phyloP scores from a whole-genome alignment of 192 early-diverging fungal species.

The Backusella sp. region DNA sequence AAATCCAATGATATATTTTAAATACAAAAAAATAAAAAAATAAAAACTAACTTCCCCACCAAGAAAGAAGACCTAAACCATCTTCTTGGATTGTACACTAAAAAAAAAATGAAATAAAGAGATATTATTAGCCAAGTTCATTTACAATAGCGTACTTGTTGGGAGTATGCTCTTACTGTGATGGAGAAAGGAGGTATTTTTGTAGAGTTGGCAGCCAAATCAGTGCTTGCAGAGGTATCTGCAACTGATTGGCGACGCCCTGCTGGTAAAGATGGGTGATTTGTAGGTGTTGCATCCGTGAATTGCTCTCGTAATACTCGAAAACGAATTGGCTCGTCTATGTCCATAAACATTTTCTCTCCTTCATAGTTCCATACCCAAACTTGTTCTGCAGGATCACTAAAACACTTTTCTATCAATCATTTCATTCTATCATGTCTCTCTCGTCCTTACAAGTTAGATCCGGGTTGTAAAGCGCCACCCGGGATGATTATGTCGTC shows the following conservation, averaged over 20 bases:
- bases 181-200: slow-evolving; percentile 55
- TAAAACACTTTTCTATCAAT: slow-evolving; percentile 20
- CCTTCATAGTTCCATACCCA: slow-evolving; percentile 89
- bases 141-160: background rate
- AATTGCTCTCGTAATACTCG: slow-evolving; percentile 72
- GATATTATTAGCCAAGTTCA: background rate
- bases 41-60: slow-evolving; percentile 55
- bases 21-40: background rate
- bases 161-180: slow-evolving; percentile 35
- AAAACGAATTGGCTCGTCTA: slow-evolving; percentile 76
- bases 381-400: slow-evolving; percentile 63
- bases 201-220: slow-evolving; percentile 48
- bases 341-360: slow-evolving; percentile 78
- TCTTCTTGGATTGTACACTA: slow-evolving; percentile 66
- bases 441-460: slow-evolving; percentile 59
- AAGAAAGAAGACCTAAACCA: slow-evolving; percentile 68
- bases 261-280: slow-evolving; percentile 41
- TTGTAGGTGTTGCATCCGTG: slow-evolving; percentile 68
- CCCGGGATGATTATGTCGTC: slow-evolving; percentile 86
- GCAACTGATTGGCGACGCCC: slow-evolving; percentile 40
- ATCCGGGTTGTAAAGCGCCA: slow-evolving; percentile 55
- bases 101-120: background rate
- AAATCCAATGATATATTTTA: background rate
- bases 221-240: slow-evolving; percentile 31
- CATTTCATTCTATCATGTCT: background rate